Conservation (phyloP, 2,329 filamentous ascomycete genomes). For the Canariomyces notabilis region DNA sequence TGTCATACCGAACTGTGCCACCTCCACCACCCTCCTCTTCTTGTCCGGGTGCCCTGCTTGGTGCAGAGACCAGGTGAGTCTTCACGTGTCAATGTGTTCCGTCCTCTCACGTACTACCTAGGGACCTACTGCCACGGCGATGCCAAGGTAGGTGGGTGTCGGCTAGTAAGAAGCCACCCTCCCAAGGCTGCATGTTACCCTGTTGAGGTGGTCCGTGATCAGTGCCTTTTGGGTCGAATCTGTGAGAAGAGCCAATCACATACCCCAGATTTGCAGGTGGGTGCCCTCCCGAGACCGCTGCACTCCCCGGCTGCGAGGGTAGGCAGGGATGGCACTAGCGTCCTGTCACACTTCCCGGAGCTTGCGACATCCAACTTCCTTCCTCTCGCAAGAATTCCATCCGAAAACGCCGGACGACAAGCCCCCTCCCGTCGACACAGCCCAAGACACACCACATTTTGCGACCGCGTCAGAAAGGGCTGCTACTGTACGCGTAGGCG, state of each 20-base stretch:
- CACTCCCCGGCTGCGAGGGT: background rate
- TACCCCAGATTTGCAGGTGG: conserved; percentile 2
- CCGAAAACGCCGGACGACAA: conserved; percentile 2
- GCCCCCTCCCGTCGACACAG: conserved; percentile 1
- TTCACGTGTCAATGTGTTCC: conserved; percentile 13
- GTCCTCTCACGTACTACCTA: background rate
- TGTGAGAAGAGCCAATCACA: conserved; percentile 13
- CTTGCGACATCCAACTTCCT: conserved; percentile 9
- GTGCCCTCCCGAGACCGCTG: conserved; percentile 2
- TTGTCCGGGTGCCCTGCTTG: background rate
- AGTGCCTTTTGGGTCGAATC: conserved; percentile 1
- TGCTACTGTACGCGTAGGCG: background rate
- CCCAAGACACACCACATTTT: background rate
- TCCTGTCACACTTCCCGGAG: background rate
- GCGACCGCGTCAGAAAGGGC: background rate
- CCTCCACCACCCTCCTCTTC: conserved; percentile 1
- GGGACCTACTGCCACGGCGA: background rate
- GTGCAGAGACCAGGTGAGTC: conserved; percentile 6
- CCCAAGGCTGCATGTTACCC: conserved; percentile 13
- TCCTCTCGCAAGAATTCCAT: conserved; percentile 1
- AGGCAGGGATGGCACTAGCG: background rate
- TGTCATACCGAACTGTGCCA: conserved; percentile 8
- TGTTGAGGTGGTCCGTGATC: conserved; percentile 17
- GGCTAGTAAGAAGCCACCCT: background rate
- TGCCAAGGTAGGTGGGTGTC: background rate